Evolutionary conservation across 2,329 filamentous ascomycete genomes (phyloP).

Genomic region (Ceratocystis diversiconidia): DNA sequence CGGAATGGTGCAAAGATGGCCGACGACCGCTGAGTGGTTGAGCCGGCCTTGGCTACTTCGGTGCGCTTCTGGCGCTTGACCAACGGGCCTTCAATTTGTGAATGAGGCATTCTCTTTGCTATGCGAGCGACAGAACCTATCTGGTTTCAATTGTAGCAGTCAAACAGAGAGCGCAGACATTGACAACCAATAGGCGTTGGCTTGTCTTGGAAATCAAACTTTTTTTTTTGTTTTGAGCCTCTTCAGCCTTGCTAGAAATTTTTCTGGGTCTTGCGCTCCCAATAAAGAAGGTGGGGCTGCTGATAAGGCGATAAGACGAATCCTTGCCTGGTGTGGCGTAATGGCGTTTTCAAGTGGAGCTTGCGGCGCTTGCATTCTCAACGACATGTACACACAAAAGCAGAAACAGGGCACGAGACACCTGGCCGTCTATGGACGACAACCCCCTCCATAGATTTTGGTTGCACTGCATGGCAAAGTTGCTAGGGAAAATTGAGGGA

Average conservation of each 20-base stretch:
- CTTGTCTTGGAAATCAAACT: no score
- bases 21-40: constrained; percentile 41
- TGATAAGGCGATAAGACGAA: constrained; percentile 1
- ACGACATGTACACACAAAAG: neutral
- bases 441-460: no score
- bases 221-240: constrained; percentile 5
- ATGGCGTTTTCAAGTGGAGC: neutral
- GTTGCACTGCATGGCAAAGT: no score
- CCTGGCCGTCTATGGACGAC: neutral
- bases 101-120: constrained; percentile 37
- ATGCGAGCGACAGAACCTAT: neutral
- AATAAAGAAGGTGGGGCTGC: constrained; percentile 16
- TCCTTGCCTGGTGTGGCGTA: neutral
- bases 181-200: neutral
- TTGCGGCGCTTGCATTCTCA: neutral
- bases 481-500: no score
- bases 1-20: constrained; percentile 87
- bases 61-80: constrained; percentile 63
- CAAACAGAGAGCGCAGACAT: neutral
- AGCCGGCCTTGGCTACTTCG: constrained; percentile 27
- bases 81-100: constrained; percentile 45
- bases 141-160: neutral
- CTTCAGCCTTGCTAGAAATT: constrained; percentile 14
- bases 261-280: constrained; percentile 15
- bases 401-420: neutral